phyloP scores from a whole-genome alignment of 495 filamentous ascomycete species.

The Bombardia bombarda region DNA sequence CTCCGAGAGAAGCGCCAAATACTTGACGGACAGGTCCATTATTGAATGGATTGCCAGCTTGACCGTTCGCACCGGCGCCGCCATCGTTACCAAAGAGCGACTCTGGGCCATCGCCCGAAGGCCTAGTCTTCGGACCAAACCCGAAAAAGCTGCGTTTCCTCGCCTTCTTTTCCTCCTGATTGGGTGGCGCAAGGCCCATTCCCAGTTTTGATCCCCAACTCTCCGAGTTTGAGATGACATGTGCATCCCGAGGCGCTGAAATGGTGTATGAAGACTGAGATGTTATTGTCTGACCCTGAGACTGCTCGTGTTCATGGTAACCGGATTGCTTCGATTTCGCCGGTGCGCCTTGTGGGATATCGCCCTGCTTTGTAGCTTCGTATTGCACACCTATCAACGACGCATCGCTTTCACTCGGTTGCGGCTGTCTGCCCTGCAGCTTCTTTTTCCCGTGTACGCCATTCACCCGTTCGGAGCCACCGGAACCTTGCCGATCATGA shows the following conservation, averaged over 20 bases:
- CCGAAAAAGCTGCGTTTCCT: constrained; percentile 94
- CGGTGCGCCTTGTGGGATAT: constrained; percentile 34
- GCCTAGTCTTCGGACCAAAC: constrained; percentile 56
- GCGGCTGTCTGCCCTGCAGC: constrained; percentile 23
- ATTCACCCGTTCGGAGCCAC: constrained; percentile 24
- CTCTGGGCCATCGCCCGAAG: constrained; percentile 41
- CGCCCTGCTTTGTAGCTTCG: constrained; percentile 68
- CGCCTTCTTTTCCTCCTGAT: constrained; percentile 63
- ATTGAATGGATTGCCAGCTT: constrained; percentile 32
- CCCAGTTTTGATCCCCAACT: constrained; percentile 73
- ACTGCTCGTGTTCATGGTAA: constrained; percentile 17
- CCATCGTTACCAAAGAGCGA: constrained; percentile 33
- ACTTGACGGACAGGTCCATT: constrained; percentile 59
- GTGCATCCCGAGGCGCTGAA: constrained; percentile 79
- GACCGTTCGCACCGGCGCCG: constrained; percentile 11
- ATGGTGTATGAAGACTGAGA: constrained; percentile 53
- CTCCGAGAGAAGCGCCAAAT: constrained; percentile 79
- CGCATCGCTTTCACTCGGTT: constrained; percentile 28
- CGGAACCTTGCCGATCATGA: constrained; percentile 26
- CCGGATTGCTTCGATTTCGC: constrained; percentile 9
- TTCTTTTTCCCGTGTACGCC: constrained; percentile 47
- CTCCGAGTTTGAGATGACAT: constrained; percentile 77
- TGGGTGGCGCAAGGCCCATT: constrained; percentile 35
- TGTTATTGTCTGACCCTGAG: constrained; percentile 24
- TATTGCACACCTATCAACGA: constrained; percentile 75